Percentiles rank a stretch among this genome's conserved stretches.
These are phyloP conservation scores for Ogataea pini DNA, from an alignment of 805 yeast species.

Conservation along the genomic window DNA sequence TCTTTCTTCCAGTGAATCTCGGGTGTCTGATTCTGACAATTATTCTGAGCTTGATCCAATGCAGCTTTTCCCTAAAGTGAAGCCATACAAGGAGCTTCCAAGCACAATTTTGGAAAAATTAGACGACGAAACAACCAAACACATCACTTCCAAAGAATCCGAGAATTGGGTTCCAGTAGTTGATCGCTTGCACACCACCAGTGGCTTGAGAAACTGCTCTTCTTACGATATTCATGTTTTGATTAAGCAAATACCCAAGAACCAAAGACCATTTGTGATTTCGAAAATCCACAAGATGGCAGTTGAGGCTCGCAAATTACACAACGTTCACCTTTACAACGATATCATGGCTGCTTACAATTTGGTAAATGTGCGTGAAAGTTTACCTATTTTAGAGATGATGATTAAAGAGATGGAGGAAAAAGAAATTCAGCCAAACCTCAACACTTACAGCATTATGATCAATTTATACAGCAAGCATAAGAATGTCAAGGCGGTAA, in stretches of 20 bases:
- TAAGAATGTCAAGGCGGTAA: constrained; percentile 40
- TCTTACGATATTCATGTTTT: constrained; percentile 39
- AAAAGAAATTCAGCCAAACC: constrained; percentile 34
- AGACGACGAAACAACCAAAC: constrained; percentile 40
- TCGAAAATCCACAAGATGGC: constrained; percentile 41
- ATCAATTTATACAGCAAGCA: constrained; percentile 48
- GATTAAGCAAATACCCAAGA: constrained; percentile 43
- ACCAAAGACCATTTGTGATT: constrained; percentile 37
- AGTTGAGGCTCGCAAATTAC: constrained; percentile 34
- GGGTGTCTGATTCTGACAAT: not conserved
- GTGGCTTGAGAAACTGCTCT: constrained; percentile 38
- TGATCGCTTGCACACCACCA: constrained; percentile 34
- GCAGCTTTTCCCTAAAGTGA: constrained; percentile 29
- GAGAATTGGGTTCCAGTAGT: constrained; percentile 53
- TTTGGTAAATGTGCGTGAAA: constrained; percentile 16
- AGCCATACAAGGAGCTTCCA: constrained; percentile 38
- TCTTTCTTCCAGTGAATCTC: not conserved
- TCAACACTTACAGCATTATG: constrained; percentile 45
- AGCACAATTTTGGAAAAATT: constrained; percentile 36
- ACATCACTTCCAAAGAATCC: constrained; percentile 39
- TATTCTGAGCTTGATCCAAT: constrained; percentile 9
- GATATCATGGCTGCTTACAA: constrained; percentile 38
- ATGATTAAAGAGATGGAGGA: constrained; percentile 32
- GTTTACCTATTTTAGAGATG: constrained; percentile 35
- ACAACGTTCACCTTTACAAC: constrained; percentile 38